Base-by-base conservation (phyloP, 2,329 filamentous ascomycete species). In the Cladophialophora carrionii region DNA sequence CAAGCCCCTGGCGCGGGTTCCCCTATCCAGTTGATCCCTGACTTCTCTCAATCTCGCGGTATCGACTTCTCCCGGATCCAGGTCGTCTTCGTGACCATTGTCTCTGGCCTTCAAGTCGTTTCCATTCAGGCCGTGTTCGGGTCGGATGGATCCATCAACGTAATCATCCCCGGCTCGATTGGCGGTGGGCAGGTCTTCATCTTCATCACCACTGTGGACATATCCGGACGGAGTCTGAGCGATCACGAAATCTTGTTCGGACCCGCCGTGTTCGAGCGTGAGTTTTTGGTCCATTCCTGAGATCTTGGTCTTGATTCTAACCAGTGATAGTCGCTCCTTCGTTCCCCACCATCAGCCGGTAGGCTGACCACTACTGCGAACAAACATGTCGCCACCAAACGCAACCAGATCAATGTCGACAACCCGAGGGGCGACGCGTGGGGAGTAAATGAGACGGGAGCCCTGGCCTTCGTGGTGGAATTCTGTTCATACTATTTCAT, bases 221-320 rank as follows among this genome's bases (percentile, higher is more conserved):
- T 71, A 49, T 31, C 57, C 24, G 67, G 69, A 37, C n/a, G 62
- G 20, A 59, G 46, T 53, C 56, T 72, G 37, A 65, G 48, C 20
- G 71, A 66, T 31, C 32, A 31, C 6, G 67, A 69, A 56, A 61
- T 71, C 34, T 46, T 72, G 31, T 70, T 71, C 37, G 71, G 71
- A 4, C 71, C 71, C 20, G 67, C 68, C 17, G 68, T 73, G 49
- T 41, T 72, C 41, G 70, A 73, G 55, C 63, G 71, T 69, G 52
- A 63, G 67, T 63, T n/a, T 29, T 22, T 37, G 43, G 7, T 14
- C 24, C 17, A 55, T 26, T 53, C 14, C 20, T 26, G 24, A 34
- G 17, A 59, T 20, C 24, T 32, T 59, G 14, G 51, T 41, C 5
- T 12, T 9, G 26, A 17, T 52, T 10, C 52, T 62, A 26, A 62